phyloP scores from a whole-genome alignment of 1,284 basidiomycete species.

The Rhodotorula mucilaginosa region DNA sequence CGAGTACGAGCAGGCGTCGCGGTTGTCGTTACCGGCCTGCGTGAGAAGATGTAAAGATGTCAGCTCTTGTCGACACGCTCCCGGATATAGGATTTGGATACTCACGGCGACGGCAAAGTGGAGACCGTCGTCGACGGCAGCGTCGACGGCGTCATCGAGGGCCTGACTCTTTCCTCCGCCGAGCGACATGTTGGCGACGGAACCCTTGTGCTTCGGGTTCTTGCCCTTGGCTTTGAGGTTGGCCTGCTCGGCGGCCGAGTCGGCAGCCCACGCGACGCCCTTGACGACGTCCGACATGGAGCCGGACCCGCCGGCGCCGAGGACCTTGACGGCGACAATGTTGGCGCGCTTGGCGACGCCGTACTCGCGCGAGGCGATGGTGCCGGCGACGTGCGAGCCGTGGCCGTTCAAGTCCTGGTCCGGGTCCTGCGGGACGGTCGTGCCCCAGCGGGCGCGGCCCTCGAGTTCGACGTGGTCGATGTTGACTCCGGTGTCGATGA shows the following conservation, averaged over 20 bases:
- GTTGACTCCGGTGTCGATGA: constrained; percentile 75
- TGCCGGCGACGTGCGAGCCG: constrained; percentile 72
- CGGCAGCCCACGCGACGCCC: constrained; percentile 81
- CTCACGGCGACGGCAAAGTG: constrained; percentile 82
- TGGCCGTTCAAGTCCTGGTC: constrained; percentile 69
- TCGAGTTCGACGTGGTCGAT: constrained; percentile 81
- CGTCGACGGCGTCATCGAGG: constrained; percentile 81
- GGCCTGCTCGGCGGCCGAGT: constrained; percentile 60
- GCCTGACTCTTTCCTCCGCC: constrained; percentile 91
- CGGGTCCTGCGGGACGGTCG: constrained; percentile 74
- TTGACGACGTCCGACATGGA: constrained; percentile 90
- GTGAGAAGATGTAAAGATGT: neutral
- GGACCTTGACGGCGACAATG: constrained; percentile 94
- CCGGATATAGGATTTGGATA: neutral
- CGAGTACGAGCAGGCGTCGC: constrained; percentile 75
- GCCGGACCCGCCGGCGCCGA: constrained; percentile 90
- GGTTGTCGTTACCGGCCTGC: constrained; percentile 57
- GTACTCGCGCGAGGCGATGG: constrained; percentile 67
- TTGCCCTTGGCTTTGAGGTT: constrained; percentile 65
- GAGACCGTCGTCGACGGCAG: constrained; percentile 75
- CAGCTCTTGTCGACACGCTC: neutral
- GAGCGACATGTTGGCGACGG: constrained; percentile 96
- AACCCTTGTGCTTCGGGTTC: constrained; percentile 76
- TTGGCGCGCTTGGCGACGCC: constrained; percentile 94
- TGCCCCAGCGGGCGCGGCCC: constrained; percentile 78